phyloP scores from a whole-genome alignment of 345 rosid species.

The Gossypium arboreum region DNA sequence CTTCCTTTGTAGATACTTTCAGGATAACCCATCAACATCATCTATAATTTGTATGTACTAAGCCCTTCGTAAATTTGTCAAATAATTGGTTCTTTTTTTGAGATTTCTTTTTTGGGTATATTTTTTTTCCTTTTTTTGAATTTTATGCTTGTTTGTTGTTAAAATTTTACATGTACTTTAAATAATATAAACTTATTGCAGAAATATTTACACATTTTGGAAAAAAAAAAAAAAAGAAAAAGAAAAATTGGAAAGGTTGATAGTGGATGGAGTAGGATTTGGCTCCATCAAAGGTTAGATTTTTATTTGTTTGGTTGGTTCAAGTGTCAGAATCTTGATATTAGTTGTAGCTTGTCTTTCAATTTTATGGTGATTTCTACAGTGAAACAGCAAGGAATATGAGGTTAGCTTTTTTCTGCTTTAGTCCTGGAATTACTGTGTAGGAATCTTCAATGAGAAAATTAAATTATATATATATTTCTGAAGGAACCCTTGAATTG shows the following conservation, averaged over 20 bases:
- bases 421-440: constrained; percentile 11
- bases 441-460: not conserved
- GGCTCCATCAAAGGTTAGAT: constrained; percentile 18
- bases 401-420: not conserved
- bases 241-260: not conserved
- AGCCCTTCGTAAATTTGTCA: constrained; percentile 30
- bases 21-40: constrained; percentile 58
- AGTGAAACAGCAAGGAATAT: constrained; percentile 11
- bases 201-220: not conserved
- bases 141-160: constrained; percentile 33
- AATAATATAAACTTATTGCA: not conserved
- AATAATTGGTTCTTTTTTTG: constrained; percentile 1
- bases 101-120: not conserved
- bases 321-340: constrained; percentile 31
- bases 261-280: constrained; percentile 14
- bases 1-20: constrained; percentile 33
- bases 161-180: constrained; percentile 18
- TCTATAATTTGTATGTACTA: constrained; percentile 37
- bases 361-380: constrained; percentile 19
- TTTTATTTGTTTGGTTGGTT: constrained; percentile 7
- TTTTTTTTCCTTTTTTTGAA: constrained; percentile 11
- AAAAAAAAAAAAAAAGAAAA: not conserved
- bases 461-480: not conserved
- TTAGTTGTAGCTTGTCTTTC: constrained; percentile 28
- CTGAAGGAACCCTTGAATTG: constrained; percentile 13